phyloP scores from a whole-genome alignment of 768 basidiomycete species.

The Lactifluus piperatus region DNA sequence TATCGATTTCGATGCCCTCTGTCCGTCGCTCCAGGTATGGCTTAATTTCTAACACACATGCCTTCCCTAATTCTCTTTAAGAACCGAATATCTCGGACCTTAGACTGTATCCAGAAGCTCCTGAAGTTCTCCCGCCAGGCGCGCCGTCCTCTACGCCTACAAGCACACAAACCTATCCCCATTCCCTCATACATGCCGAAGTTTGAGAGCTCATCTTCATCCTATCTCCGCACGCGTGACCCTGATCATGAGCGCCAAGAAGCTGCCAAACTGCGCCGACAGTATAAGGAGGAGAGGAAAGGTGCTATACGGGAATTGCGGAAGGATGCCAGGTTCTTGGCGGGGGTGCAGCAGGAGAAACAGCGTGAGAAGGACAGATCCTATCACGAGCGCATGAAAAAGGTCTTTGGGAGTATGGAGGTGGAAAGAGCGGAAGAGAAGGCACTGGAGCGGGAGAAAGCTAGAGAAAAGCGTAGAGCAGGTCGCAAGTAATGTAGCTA shows the following conservation, averaged over 20 bases:
- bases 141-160: conserved; percentile 73
- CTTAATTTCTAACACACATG: background rate
- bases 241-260: conserved; percentile 90
- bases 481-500: conserved; percentile 50
- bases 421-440: conserved; percentile 94
- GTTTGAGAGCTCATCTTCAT: conserved; percentile 72
- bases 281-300: conserved; percentile 94
- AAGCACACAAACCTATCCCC: conserved; percentile 93
- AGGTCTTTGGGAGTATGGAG: conserved; percentile 67
- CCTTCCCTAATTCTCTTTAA: background rate
- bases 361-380: conserved; percentile 75
- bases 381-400: conserved; percentile 80
- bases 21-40: conserved; percentile 49
- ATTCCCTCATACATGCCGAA: conserved; percentile 91
- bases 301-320: conserved; percentile 94
- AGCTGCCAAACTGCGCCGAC: conserved; percentile 71
- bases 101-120: conserved; percentile 35
- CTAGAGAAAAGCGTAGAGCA: conserved; percentile 63
- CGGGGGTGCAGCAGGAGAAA: conserved; percentile 75
- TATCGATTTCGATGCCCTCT: conserved; percentile 38
- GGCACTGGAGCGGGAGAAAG: conserved; percentile 77
- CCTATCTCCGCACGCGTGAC: conserved; percentile 72
- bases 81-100: conserved; percentile 5
- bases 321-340: conserved; percentile 92
- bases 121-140: conserved; percentile 65